Evolutionary conservation across 495 filamentous ascomycete species (phyloP), one percentile per base, ranked within the genome.

Genomic region (Penicillium malachiteum): DNA sequence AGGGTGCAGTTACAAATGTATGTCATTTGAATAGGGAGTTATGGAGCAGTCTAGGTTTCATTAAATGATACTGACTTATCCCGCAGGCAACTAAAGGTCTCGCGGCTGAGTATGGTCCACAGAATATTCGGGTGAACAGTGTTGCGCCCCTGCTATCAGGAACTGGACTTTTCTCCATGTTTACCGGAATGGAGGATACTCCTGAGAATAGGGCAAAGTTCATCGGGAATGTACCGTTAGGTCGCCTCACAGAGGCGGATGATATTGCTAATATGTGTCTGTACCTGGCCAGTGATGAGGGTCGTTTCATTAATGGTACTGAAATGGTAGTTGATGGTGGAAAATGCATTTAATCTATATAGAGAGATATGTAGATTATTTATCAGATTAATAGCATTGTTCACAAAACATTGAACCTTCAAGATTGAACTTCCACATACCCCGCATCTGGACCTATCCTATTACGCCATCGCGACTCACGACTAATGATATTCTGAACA

Each of bases 181-280:
- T 89, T 70, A 79, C 84, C 0, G 86, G 86, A 3, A 80, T 84
- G 61, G 74, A 79, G n/a, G 78, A 87, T 59, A 89, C 85, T 3
- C 79, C 81, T 9, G 87, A 89, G 70, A 89, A 88, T 59, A 70
- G 82, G 52, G 77, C 83, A 57, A 84, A 83, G 54, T 90, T 91
- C 57, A 77, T 87, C 37, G 78, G 79, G 30, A 82, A 83, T 47
- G 81, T 90, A 18, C 87, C 86, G 11, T 72, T 90, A 18, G 86
- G 86, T 8, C 73, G 86, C 30, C 73, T 85, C 26, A 83, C 81
- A 12, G 82, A 86, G 21, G 81, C 81, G 1, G 75, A 75, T n/a
- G 86, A 90, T 64, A 78, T 90, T 43, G 84, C 84, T 17, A 84
- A 84, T 52, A 86, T 86, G 38, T 84, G 79, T 53, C 73, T 85